Conservation (phyloP, 768 basidiomycete genomes). For the Mycena kentingensis region DNA sequence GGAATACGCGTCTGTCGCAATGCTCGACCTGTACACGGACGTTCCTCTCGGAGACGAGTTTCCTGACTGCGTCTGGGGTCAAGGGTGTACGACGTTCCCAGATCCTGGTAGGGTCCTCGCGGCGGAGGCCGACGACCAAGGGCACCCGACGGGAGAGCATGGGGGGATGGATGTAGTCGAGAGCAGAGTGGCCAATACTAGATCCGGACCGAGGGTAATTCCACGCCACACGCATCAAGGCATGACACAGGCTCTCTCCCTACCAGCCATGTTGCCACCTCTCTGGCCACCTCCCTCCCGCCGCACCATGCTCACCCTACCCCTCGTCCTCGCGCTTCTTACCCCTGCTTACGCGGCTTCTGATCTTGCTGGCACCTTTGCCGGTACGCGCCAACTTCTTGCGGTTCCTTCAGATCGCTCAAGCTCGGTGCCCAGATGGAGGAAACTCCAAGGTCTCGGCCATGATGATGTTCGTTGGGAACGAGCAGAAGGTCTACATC, state of each 20-base stretch:
- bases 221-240: too few relatives aligned
- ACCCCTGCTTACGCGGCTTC: constrained; percentile 36
- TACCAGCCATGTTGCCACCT: constrained; percentile 29
- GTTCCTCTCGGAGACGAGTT: constrained; percentile 55
- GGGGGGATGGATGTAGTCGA: constrained; percentile 7
- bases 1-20: constrained; percentile 76
- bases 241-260: neutral
- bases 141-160: constrained; percentile 12
- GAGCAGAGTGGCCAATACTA: neutral
- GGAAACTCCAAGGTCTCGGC: constrained; percentile 51
- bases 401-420: too few relatives aligned
- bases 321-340: constrained; percentile 35
- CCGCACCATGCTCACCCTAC: constrained; percentile 48
- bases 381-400: too few relatives aligned
- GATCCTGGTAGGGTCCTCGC: constrained; percentile 76
- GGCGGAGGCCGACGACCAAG: constrained; percentile 40
- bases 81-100: constrained; percentile 90
- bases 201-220: too few relatives aligned
- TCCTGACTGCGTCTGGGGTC: constrained; percentile 70
- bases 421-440: too few relatives aligned
- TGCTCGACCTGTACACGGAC: constrained; percentile 74
- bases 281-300: too few relatives aligned
- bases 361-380: constrained; percentile 44
- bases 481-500: constrained; percentile 80
- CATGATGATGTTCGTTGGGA: constrained; percentile 81